Evolutionary conservation across 176 grass and related monocot genomes (phyloP).

Genomic region (Phoenix dactylifera): DNA sequence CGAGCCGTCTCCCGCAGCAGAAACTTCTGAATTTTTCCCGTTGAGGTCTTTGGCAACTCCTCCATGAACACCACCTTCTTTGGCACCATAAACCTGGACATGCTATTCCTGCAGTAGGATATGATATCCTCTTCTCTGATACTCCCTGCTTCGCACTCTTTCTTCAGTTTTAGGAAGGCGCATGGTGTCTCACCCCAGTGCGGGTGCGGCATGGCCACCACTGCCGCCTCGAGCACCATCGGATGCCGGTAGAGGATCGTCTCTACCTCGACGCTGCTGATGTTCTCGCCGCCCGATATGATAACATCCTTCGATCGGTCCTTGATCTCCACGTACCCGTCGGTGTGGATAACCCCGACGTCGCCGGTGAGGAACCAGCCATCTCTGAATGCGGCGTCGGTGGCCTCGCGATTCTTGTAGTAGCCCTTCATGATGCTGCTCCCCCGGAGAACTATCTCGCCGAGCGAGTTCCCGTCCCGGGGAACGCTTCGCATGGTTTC

Average conservation of each 20-base stretch:
- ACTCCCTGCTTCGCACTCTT: slow-evolving; percentile 5
- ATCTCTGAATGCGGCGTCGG: slow-evolving; percentile 34
- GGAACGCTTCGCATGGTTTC: slow-evolving; percentile 44
- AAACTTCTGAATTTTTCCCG: slow-evolving; percentile 54
- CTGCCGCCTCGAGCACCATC: slow-evolving; percentile 41
- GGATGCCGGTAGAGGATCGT: slow-evolving; percentile 40
- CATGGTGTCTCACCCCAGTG: slow-evolving; percentile 45
- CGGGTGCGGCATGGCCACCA: slow-evolving; percentile 42
- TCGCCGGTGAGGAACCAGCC: slow-evolving; percentile 61
- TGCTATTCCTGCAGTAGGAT: slow-evolving; percentile 34
- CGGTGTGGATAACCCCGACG: slow-evolving; percentile 45
- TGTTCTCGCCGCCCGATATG: slow-evolving; percentile 78
- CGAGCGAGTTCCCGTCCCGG: slow-evolving; percentile 31
- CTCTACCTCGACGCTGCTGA: slow-evolving; percentile 73
- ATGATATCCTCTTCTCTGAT: slow-evolving; percentile 43
- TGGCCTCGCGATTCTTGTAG: slow-evolving; percentile 38
- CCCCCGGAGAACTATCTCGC: slow-evolving; percentile 47
- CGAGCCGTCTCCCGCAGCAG: slow-evolving; percentile 27
- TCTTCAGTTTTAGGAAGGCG: slow-evolving; percentile 29
- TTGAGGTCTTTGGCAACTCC: slow-evolving; percentile 52
- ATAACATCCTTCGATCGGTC: slow-evolving; percentile 65
- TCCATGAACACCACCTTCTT: slow-evolving; percentile 53
- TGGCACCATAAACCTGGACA: slow-evolving; percentile 52
- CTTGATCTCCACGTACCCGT: slow-evolving; percentile 67
- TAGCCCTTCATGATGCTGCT: slow-evolving; percentile 71